Evolutionary conservation across 1,139 yeast genomes (phyloP), one percentile per base, ranked within the genome.

Genomic region (Yamadazyma jaroonii): DNA sequence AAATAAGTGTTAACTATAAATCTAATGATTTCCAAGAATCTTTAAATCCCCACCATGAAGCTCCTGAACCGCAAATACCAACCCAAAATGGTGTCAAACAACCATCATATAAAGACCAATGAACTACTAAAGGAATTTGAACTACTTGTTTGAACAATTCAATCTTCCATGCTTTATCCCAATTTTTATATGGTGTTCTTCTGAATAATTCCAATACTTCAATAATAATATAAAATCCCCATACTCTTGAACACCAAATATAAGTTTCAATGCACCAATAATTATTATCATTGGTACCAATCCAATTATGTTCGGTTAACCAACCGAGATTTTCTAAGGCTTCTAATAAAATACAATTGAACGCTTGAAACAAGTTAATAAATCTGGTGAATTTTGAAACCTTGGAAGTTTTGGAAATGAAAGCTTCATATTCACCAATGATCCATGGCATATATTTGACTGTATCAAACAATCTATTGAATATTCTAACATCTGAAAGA

Each of bases 291-390:
- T 52, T 47, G 14, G 78, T 74, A 6, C 69, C 66, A 2, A 75
- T 61, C 77, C 79, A 77, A 45, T 72, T 64, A 49, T 77, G 81
- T 34, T 75, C 81, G 2, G 77, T 69, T 30, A 73, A 57, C 76
- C 80, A 77, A 2, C 81, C 82, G n/a, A 72, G 69, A 40, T 77
- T 76, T 47, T 77, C 83, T 31, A 77, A 56, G 6, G 76, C 60
- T 51, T 77, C 82, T 45, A 71, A 59, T 3, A 67, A 57, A 35
- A 70, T 57, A 44, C 76, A 70, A 42, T 70, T 70, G 39, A 71
- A 43, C 2, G 76, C 58, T 48, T 71, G 76, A 22, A 62, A 48
- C 27, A 69, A 57, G 45, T 69, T 69, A 41, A 71, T 45, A 32
- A 67, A 50, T 17, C 74, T 49, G 45, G 67, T 63, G 5, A 61